Conservation (phyloP, 768 basidiomycete genomes). For the Pholiota microspora region DNA sequence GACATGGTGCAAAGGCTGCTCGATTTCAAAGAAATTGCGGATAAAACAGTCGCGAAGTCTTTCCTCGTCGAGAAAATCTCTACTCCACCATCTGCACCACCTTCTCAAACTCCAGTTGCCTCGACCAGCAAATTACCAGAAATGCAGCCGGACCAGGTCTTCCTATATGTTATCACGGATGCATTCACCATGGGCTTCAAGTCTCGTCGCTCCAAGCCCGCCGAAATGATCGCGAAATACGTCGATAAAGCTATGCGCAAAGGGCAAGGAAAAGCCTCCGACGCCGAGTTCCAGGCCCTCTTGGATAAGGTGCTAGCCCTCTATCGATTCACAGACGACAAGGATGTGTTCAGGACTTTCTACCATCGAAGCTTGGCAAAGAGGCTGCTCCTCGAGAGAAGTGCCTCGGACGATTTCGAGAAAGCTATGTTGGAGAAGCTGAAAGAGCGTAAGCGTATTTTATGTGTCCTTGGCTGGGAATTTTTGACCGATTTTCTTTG, state of each 20-base stretch:
- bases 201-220: slow-evolving; percentile 75
- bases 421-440: slow-evolving; percentile 80
- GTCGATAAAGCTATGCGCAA: slow-evolving; percentile 85
- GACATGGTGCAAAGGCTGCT: slow-evolving; percentile 77
- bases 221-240: slow-evolving; percentile 91
- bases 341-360: slow-evolving; percentile 92
- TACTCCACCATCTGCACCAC: slow-evolving; percentile 13
- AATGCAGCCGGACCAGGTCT: slow-evolving; percentile 49
- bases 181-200: slow-evolving; percentile 77
- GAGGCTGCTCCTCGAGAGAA: slow-evolving; percentile 78
- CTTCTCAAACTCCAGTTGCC: slow-evolving; percentile 8
- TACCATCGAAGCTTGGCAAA: slow-evolving; percentile 90
- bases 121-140: slow-evolving; percentile 31
- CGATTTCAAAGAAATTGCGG: slow-evolving; percentile 59
- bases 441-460: slow-evolving; percentile 56
- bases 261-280: slow-evolving; percentile 71
- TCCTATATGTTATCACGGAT: slow-evolving; percentile 65
- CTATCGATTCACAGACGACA: slow-evolving; percentile 87
- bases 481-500: slow-evolving; percentile 5
- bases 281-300: slow-evolving; percentile 58
- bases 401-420: slow-evolving; percentile 87
- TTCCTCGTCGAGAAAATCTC: slow-evolving; percentile 45
- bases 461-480: not conserved
- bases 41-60: slow-evolving; percentile 44
- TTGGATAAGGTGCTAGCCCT: slow-evolving; percentile 69